Conservation (phyloP, 345 rosid genomes). For the Moricandia moricandioides region DNA sequence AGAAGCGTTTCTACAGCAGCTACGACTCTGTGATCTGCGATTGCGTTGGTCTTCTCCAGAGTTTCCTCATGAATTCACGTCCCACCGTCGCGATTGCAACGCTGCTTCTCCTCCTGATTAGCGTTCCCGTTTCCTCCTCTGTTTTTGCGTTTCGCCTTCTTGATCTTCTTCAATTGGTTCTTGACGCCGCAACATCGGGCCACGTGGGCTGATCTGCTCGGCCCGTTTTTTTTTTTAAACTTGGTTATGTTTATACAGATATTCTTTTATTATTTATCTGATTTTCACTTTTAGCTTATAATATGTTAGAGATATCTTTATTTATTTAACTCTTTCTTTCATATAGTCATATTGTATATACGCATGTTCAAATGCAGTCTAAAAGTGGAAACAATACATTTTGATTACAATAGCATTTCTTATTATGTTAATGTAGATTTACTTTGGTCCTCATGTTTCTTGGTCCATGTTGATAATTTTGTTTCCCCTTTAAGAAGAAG, state of each 20-base stretch:
- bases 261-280: slow-evolving; percentile 5
- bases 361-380: too few relatives aligned
- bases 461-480: background rate
- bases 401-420: background rate
- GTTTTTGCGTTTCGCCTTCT: slow-evolving; percentile 31
- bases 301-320: background rate
- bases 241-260: background rate
- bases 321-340: background rate
- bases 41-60: slow-evolving; percentile 47
- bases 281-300: background rate
- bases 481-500: background rate
- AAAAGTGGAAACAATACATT: background rate
- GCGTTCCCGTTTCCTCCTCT: slow-evolving; percentile 48
- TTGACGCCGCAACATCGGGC: slow-evolving; percentile 14
- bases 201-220: slow-evolving; percentile 3
- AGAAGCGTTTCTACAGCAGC: slow-evolving; percentile 49
- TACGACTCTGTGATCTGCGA: slow-evolving; percentile 58
- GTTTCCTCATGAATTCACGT: slow-evolving; percentile 55
- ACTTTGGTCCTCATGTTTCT: background rate
- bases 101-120: slow-evolving; percentile 42
- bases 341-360: too few relatives aligned
- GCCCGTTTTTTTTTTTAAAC: background rate
- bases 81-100: slow-evolving; percentile 53
- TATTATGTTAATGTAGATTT: background rate
- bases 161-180: slow-evolving; percentile 18